These are phyloP conservation scores for Penicillium sp. DNA, from an alignment of 2,329 filamentous ascomycete genomes.

Conservation along the genomic window DNA sequence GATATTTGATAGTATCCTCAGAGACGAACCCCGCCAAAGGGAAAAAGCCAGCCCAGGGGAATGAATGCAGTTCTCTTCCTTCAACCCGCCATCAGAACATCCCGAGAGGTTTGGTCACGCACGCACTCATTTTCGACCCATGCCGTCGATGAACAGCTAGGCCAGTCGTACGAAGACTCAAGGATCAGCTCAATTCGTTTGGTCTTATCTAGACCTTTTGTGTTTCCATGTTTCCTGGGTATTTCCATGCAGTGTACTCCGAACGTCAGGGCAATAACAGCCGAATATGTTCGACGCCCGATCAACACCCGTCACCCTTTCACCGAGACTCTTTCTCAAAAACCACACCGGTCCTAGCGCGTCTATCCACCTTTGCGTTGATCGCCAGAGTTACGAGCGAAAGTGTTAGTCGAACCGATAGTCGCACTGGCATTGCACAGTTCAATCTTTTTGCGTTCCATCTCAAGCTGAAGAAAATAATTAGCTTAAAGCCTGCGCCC, in stretches of 20 bases:
- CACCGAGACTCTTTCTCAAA: not conserved
- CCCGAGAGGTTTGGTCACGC: not conserved
- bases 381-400: conserved; percentile 17
- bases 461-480: conserved; percentile 35
- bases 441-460: conserved; percentile 47
- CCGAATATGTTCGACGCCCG: conserved; percentile 52
- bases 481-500: conserved; percentile 3
- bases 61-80: not conserved
- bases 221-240: conserved; percentile 10
- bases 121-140: not conserved
- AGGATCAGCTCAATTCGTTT: conserved; percentile 2
- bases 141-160: not conserved
- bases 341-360: not conserved
- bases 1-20: conserved; percentile 1
- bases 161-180: not conserved
- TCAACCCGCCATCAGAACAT: not conserved
- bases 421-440: conserved; percentile 39
- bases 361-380: conserved; percentile 24
- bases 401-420: conserved; percentile 32
- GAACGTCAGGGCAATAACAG: conserved; percentile 4
- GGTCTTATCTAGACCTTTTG: conserved; percentile 4
- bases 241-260: conserved; percentile 15
- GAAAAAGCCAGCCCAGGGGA: conserved; percentile 1
- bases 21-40: not conserved
- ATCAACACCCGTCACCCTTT: conserved; percentile 7